Percentiles rank a stretch among this genome's conserved stretches.
Conservation (phyloP, 805 yeast genomes). For the Yamadazyma nakazawae region DNA sequence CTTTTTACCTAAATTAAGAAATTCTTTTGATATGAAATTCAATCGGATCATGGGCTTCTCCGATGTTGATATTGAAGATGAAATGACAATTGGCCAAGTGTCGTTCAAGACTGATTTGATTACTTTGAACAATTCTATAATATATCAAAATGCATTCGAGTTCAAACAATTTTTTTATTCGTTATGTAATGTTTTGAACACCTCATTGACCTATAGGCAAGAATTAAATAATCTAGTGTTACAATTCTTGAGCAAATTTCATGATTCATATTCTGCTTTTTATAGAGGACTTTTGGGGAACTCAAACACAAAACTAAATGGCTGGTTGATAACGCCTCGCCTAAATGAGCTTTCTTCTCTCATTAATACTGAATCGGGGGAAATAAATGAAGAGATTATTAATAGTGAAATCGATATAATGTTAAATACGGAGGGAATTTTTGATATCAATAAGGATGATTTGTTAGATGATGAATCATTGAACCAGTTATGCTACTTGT, state of each 20-base stretch:
- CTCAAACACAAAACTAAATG: conserved; percentile 9
- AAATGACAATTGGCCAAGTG: background rate
- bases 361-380: conserved; percentile 15
- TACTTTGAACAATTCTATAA: conserved; percentile 10
- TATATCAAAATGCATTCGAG: conserved; percentile 43
- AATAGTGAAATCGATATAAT: conserved; percentile 27
- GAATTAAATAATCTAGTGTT: conserved; percentile 50
- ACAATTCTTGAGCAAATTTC: conserved; percentile 33
- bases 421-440: conserved; percentile 18
- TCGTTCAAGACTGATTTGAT: conserved; percentile 3
- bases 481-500: conserved; percentile 49
- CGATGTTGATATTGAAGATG: conserved; percentile 4
- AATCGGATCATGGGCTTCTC: conserved; percentile 32
- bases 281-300: conserved; percentile 32
- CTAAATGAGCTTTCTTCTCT: conserved; percentile 20
- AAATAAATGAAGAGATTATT: conserved; percentile 13
- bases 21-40: conserved; percentile 52
- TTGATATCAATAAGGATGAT: conserved; percentile 43
- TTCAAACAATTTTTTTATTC: conserved; percentile 47
- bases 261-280: conserved; percentile 30
- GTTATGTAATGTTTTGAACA: conserved; percentile 53
- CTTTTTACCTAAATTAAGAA: conserved; percentile 63
- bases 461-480: conserved; percentile 52
- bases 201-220: conserved; percentile 53
- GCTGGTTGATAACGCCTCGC: conserved; percentile 33